These are phyloP conservation scores for Thuja plicata DNA, from an alignment of 83 land plant species.

Conservation along the genomic window DNA sequence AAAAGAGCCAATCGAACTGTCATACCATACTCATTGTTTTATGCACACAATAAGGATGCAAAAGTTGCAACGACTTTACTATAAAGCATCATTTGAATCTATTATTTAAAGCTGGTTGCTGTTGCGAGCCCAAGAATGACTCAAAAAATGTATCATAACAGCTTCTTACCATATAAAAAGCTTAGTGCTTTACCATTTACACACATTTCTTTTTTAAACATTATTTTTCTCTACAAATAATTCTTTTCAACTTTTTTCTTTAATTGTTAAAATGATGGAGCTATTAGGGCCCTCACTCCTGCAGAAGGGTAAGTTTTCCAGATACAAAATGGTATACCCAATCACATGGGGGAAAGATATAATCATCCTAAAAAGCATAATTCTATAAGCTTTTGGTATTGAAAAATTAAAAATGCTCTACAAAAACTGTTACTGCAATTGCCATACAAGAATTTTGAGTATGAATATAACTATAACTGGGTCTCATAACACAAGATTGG, in stretches of 20 bases:
- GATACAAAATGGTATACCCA: too few relatives aligned
- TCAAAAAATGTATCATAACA: background rate
- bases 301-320: too few relatives aligned
- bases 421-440: too few relatives aligned
- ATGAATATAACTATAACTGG: too few relatives aligned
- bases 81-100: background rate
- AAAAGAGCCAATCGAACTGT: background rate
- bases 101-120: background rate
- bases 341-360: too few relatives aligned
- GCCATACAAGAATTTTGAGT: too few relatives aligned
- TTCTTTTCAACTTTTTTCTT: background rate
- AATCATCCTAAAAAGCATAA: too few relatives aligned
- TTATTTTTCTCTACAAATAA: background rate
- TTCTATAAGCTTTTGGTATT: too few relatives aligned
- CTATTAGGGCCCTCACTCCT: too few relatives aligned
- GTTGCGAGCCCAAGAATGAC: background rate
- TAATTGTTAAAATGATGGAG: too few relatives aligned
- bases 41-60: background rate
- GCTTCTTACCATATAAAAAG: background rate
- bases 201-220: background rate
- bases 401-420: too few relatives aligned
- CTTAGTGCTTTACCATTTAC: background rate
- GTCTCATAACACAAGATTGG: too few relatives aligned
- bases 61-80: background rate
- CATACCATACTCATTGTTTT: background rate